Evolutionary conservation across 306 rosid species (phyloP).

Genomic region (Cyclanthera cordifolia): DNA sequence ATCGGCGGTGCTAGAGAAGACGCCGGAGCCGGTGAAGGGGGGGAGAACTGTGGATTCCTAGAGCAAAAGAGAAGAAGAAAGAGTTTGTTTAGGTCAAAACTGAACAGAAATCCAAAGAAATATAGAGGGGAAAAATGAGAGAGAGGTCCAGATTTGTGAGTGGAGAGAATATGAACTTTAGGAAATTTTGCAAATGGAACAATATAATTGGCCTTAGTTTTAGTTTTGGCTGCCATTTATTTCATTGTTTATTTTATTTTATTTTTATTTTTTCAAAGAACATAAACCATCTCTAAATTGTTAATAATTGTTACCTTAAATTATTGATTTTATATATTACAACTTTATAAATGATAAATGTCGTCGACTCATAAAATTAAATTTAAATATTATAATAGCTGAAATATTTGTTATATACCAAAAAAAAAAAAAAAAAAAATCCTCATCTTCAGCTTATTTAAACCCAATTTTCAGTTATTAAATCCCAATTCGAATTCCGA

Average conservation of each 20-base stretch:
- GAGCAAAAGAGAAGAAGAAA: background rate
- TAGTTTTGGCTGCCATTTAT: background rate
- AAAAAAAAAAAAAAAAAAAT: too few relatives aligned
- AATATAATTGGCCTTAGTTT: background rate
- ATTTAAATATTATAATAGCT: too few relatives aligned
- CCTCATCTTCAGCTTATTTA: too few relatives aligned
- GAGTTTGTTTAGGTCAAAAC: too few relatives aligned
- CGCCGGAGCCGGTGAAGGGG: background rate
- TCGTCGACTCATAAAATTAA: too few relatives aligned
- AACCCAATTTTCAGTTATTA: too few relatives aligned
- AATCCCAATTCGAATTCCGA: too few relatives aligned
- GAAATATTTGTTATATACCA: too few relatives aligned
- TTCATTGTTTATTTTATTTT: background rate
- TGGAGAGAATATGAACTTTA: background rate
- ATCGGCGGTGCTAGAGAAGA: background rate
- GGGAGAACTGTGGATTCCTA: background rate
- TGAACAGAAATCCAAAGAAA: background rate
- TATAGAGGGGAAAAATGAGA: background rate
- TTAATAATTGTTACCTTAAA: too few relatives aligned
- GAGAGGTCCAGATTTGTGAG: background rate
- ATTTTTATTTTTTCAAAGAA: background rate
- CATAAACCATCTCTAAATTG: too few relatives aligned
- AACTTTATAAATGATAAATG: too few relatives aligned
- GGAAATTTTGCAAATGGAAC: background rate
- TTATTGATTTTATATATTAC: too few relatives aligned